A percentile compares a stretch with the other conserved stretches of the same genome.
phyloP scores from a whole-genome alignment of 805 yeast species.

The Kuraishia borneana region DNA sequence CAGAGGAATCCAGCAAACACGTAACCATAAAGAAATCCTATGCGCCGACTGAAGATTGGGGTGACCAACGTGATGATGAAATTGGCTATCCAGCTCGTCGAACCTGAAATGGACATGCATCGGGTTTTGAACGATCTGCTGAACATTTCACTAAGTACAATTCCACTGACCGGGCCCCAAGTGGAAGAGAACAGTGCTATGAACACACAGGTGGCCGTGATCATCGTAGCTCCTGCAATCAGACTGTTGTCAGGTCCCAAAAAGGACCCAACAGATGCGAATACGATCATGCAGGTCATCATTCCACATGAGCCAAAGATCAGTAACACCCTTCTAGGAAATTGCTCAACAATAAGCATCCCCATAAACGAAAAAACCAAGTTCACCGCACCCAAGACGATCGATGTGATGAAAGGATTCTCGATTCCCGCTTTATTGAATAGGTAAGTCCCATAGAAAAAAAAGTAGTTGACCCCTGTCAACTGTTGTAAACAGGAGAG shows the following conservation, averaged over 20 bases:
- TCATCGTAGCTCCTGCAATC: slow-evolving; percentile 38
- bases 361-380: slow-evolving; percentile 39
- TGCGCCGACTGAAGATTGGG: slow-evolving; percentile 49
- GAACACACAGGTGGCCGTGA: slow-evolving; percentile 47
- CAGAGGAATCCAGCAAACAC: slow-evolving; percentile 26
- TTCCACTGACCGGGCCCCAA: slow-evolving; percentile 67
- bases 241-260: slow-evolving; percentile 18
- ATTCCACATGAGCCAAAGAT: slow-evolving; percentile 36
- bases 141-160: slow-evolving; percentile 53
- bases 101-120: slow-evolving; percentile 43
- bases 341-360: slow-evolving; percentile 32
- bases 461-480: slow-evolving; percentile 57
- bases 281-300: slow-evolving; percentile 41
- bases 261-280: slow-evolving; percentile 44
- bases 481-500: slow-evolving; percentile 31
- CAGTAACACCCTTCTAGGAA: slow-evolving; percentile 36
- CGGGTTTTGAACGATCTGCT: slow-evolving; percentile 50
- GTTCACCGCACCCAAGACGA: slow-evolving; percentile 44
- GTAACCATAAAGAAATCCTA: slow-evolving; percentile 61
- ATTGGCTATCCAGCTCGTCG: slow-evolving; percentile 54
- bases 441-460: slow-evolving; percentile 54
- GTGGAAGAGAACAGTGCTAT: slow-evolving; percentile 57
- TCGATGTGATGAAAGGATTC: slow-evolving; percentile 45
- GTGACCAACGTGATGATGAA: slow-evolving; percentile 56
- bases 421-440: slow-evolving; percentile 38